These are phyloP conservation scores for Sapria himalayana DNA, from an alignment of 345 rosid species.

Conservation along the genomic window DNA sequence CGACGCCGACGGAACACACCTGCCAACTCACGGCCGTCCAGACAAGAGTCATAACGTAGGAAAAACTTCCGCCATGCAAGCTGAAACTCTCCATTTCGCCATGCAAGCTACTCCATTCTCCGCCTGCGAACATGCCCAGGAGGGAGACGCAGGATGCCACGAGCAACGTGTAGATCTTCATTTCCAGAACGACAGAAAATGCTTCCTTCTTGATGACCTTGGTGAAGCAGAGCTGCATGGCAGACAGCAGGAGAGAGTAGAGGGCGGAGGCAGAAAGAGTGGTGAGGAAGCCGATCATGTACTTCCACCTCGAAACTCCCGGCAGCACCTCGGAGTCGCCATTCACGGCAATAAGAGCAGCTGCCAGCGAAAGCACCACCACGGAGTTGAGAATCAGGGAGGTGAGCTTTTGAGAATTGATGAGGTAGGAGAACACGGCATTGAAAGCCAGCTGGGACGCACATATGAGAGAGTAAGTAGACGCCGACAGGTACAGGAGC, in stretches of 20 bases:
- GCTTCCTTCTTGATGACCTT: slow-evolving; percentile 35
- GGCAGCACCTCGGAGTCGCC: slow-evolving; percentile 34
- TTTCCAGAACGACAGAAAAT: slow-evolving; percentile 30
- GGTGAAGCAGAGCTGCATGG: slow-evolving; percentile 57
- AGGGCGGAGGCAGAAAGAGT: slow-evolving; percentile 49
- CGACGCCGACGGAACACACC: slow-evolving; percentile 44
- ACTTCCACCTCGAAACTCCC: slow-evolving; percentile 34
- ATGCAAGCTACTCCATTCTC: slow-evolving; percentile 46
- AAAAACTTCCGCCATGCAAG: slow-evolving; percentile 19
- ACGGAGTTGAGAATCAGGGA: slow-evolving; percentile 33
- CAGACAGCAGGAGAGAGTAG: slow-evolving; percentile 66
- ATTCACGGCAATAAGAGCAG: slow-evolving; percentile 40
- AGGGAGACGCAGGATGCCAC: slow-evolving; percentile 23
- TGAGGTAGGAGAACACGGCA: slow-evolving; percentile 48
- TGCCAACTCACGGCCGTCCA: slow-evolving; percentile 51
- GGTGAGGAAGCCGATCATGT: slow-evolving; percentile 30
- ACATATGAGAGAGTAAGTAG: slow-evolving; percentile 63
- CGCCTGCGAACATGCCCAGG: slow-evolving; percentile 34
- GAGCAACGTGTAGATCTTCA: slow-evolving; percentile 35
- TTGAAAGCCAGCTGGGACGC: slow-evolving; percentile 63
- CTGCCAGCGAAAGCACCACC: slow-evolving; percentile 44
- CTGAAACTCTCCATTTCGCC: slow-evolving; percentile 28
- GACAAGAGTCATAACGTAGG: slow-evolving; percentile 35
- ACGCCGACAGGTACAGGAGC: slow-evolving; percentile 52
- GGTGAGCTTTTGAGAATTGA: slow-evolving; percentile 65